Evolutionary conservation across 352 stramenopile species (phyloP).

Genomic region (Globisporangium nodosum): DNA sequence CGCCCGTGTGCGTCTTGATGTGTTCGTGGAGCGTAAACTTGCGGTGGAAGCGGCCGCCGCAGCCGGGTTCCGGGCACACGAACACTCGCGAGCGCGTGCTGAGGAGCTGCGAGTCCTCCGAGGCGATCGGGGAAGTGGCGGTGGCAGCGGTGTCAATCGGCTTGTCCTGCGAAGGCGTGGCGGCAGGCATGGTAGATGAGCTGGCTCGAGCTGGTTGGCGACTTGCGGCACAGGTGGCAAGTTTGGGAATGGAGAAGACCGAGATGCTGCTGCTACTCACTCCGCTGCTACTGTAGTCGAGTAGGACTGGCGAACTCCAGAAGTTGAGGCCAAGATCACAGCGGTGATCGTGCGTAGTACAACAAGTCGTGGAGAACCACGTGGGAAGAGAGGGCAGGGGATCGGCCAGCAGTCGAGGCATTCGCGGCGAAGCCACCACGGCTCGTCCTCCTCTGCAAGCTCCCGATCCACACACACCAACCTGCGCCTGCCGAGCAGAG

Average conservation of each 20-base stretch:
- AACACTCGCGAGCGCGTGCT: background rate
- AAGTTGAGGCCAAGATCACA: background rate
- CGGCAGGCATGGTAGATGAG: background rate
- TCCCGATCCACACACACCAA: background rate
- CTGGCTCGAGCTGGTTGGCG: background rate
- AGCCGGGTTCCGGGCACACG: slow-evolving; percentile 8
- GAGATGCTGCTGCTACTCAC: background rate
- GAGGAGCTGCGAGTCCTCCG: background rate
- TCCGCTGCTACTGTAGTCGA: background rate
- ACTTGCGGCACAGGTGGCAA: slow-evolving; percentile 1
- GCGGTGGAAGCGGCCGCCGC: slow-evolving; percentile 46
- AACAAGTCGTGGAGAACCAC: background rate
- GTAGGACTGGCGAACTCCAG: no score
- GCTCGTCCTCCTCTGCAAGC: background rate
- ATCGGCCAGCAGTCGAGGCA: background rate
- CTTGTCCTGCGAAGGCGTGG: background rate
- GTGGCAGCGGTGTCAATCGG: background rate
- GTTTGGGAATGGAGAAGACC: background rate
- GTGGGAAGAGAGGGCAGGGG: background rate
- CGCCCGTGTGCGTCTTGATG: slow-evolving; percentile 73
- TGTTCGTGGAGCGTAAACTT: slow-evolving; percentile 69
- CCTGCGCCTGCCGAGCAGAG: background rate
- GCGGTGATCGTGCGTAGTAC: background rate
- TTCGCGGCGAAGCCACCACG: background rate
- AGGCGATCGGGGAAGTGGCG: background rate